Conservation (phyloP, 257 asterid species). For the Osmanthus fragrans region DNA sequence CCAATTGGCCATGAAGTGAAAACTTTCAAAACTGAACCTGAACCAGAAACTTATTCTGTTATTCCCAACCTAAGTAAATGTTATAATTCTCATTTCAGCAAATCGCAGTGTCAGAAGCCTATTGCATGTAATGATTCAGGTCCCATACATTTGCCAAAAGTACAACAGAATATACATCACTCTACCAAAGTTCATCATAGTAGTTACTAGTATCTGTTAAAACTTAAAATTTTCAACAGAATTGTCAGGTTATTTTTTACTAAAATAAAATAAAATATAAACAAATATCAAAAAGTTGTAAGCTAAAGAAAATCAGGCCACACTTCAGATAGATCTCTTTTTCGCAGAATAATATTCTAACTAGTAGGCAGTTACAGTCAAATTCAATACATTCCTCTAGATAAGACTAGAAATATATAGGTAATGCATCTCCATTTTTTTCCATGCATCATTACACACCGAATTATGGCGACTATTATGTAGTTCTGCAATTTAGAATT, state of each 20-base stretch:
- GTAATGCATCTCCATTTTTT: background rate
- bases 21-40: background rate
- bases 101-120: too few relatives aligned
- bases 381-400: background rate
- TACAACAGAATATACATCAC: background rate
- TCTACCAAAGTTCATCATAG: background rate
- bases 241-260: background rate
- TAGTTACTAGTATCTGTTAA: background rate
- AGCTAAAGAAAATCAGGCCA: background rate
- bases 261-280: background rate
- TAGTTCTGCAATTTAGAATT: background rate
- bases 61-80: too few relatives aligned
- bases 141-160: background rate
- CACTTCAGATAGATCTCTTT: background rate
- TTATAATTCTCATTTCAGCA: too few relatives aligned
- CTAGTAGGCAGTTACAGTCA: background rate
- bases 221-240: background rate
- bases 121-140: too few relatives aligned
- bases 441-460: background rate
- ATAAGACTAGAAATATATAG: background rate
- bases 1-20: background rate
- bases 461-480: background rate
- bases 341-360: background rate
- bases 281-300: conserved; percentile 6
- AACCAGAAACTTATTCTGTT: too few relatives aligned